Evolutionary conservation across 495 filamentous ascomycete species (phyloP), one percentile per base, ranked within the genome.

Genomic region (Talaromyces borbonicus): DNA sequence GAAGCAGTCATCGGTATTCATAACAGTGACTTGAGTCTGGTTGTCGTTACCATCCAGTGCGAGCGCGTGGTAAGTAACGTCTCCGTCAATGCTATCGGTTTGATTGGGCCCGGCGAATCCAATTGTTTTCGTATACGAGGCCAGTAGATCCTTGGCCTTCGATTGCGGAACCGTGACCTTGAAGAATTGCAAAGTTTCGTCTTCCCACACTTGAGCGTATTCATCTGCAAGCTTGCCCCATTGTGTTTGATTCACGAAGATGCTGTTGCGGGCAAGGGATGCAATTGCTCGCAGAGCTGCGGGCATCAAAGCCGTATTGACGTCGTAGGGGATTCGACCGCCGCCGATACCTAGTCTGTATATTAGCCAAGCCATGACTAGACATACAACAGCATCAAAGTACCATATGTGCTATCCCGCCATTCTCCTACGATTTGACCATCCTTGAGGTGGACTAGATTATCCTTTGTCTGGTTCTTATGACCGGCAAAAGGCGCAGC

Each of bases 1-100:
- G 66, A 80, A 83, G 46, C 75, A 79, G 49, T 77, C 73, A 52
- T 83, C 79, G 1, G 75, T 75, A 58, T 82, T 78, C 72, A 81
- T 78, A 19, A 81, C 71, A 35, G 65, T 56, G 5, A 83, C 75
- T 37, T 74, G 52, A 3, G 63, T 53, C 19, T 75, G 69, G 27
- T 68, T 60, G 50, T 71, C 58, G 49, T 72, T 57, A 5, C 77
- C 77, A 2, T 78, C 65, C 1, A 83, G 69, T 2, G 77, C 54
- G 7, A 83, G 52, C 33, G 69, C 75, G 49, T 81, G 63, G 59
- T 76, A 82, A n/a, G 54, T 51, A 1, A 80, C 60, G 40, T 74
- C 57, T 2, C 35, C 48, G 22, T 61, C 68, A 27, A 78, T 72
- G 8, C 62, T 57, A 19, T 55, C 50, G 12, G 60, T 54, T 43